Base-by-base conservation (phyloP, 1,284 basidiomycete genomes). In the Veloporphyrellus conicus region DNA sequence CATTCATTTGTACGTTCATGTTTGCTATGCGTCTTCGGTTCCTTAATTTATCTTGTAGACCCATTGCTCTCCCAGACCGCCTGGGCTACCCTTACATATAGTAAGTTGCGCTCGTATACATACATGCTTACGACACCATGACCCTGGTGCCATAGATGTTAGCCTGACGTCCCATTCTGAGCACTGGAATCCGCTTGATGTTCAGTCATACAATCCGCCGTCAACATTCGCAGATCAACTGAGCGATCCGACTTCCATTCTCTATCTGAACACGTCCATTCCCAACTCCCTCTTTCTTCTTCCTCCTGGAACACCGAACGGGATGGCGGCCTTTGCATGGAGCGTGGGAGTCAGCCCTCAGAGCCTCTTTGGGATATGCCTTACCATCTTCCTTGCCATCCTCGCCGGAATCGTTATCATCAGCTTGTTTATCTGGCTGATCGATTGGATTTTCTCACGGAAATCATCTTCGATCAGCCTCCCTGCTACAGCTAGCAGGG, bases 11-110 rank as follows among this genome's bases (percentile, higher is more conserved):
- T 90, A 62, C 61, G 84, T 78, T 35, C 32, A 28, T n/a, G 40
- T 32, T 9, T 18, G 16, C 16, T 7, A 4, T 14, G 11, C 12
- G 10, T 29, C 32, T 41, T 51, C 48, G 36, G 35, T 52, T 19
- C 49, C 50, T 61, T 58, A 43, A 53, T 52, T 28, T 36, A 36
- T 47, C 43, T 25, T 50, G 14, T 64, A 93, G 91, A 96, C 68
- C 90, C 93, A 14, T 74, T 95, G 40, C 74, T 95, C 34, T 79
- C 85, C 6, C 86, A 90, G 63, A 85, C 89, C 6, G 83, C 90
- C 0, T 97, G 93, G 93, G 80, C 92, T 15, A 87, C 83, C 20
- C 76, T 97, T 43, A 72, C 84, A 32, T 93, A 90, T 70, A 95
- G 90, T 90, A 63, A 67, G 87, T 72, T 41, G 52, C 45, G 1